Evolutionary conservation across 2,329 filamentous ascomycete genomes (phyloP).

Genomic region (Hymenoscyphus fructigenus): DNA sequence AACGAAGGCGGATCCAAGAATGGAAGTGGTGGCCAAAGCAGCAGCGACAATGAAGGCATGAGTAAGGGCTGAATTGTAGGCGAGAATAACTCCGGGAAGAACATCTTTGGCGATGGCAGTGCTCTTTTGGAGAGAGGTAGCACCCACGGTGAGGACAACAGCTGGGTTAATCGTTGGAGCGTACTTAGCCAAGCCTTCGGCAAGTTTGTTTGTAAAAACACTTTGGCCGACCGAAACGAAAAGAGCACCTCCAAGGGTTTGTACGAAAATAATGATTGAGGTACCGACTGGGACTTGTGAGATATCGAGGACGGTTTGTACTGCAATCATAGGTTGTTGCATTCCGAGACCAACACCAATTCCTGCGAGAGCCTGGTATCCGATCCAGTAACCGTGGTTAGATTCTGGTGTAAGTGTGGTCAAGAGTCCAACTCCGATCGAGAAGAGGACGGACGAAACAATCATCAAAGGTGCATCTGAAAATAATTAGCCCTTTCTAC

Average conservation of each 20-base stretch:
- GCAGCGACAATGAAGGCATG: slow-evolving; percentile 55
- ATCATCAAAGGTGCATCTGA: slow-evolving; percentile 19
- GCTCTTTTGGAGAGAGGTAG: slow-evolving; percentile 46
- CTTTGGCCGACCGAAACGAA: slow-evolving; percentile 56
- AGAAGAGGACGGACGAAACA: slow-evolving; percentile 23
- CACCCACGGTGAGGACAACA: slow-evolving; percentile 42
- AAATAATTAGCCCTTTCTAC: neutral
- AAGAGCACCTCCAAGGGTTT: slow-evolving; percentile 56
- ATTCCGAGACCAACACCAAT: slow-evolving; percentile 57
- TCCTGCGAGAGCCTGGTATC: slow-evolving; percentile 55
- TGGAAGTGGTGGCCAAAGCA: slow-evolving; percentile 46
- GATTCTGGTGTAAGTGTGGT: slow-evolving; percentile 51
- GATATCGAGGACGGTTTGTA: slow-evolving; percentile 21
- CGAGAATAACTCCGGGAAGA: slow-evolving; percentile 53
- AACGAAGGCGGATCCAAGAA: slow-evolving; percentile 45
- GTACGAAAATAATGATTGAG: slow-evolving; percentile 45
- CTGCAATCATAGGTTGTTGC: slow-evolving; percentile 32
- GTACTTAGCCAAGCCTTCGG: slow-evolving; percentile 26
- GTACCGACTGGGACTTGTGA: slow-evolving; percentile 14
- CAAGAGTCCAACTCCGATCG: slow-evolving; percentile 51
- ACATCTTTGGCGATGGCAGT: slow-evolving; percentile 48
- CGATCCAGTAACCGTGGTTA: slow-evolving; percentile 49
- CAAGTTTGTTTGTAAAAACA: slow-evolving; percentile 35
- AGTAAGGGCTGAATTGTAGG: slow-evolving; percentile 57
- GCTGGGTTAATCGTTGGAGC: slow-evolving; percentile 35